A percentile compares a stretch with the other conserved stretches of the same genome.
These are phyloP conservation scores for Hypoxylon sp. DNA, from an alignment of 2,329 filamentous ascomycete genomes.

Conservation along the genomic window DNA sequence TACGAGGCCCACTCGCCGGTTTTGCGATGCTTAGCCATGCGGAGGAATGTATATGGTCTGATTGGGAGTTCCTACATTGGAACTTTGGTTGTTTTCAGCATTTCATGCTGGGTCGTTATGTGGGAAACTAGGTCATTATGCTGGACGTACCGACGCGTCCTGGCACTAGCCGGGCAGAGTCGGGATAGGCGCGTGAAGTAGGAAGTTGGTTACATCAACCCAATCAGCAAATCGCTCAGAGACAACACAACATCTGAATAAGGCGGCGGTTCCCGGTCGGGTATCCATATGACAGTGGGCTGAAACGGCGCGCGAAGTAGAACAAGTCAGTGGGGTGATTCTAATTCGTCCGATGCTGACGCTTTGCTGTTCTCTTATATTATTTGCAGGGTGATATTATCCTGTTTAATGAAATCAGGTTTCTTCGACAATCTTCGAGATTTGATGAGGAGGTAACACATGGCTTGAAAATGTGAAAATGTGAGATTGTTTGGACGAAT, in stretches of 20 bases:
- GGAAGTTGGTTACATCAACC: constrained; percentile 13
- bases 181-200: constrained; percentile 34
- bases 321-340: constrained; percentile 39
- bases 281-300: constrained; percentile 38
- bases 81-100: constrained; percentile 27
- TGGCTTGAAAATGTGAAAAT: not conserved
- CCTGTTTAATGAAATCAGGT: not conserved
- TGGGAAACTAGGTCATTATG: constrained; percentile 19
- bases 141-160: constrained; percentile 18
- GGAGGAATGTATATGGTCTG: constrained; percentile 34
- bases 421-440: constrained; percentile 2
- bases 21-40: constrained; percentile 19
- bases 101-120: constrained; percentile 28
- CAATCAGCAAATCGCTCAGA: constrained; percentile 30
- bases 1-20: constrained; percentile 30
- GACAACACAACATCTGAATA: constrained; percentile 35
- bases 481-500: constrained; percentile 6
- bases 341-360: constrained; percentile 41
- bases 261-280: constrained; percentile 40
- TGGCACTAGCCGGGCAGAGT: constrained; percentile 35
- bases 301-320: constrained; percentile 28
- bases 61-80: constrained; percentile 38
- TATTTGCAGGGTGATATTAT: constrained; percentile 13
- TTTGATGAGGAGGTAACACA: constrained; percentile 11
- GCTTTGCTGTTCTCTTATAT: constrained; percentile 25